Evolutionary conservation across 305 asterid genomes (phyloP).

Genomic region (Coffea humblotiana): DNA sequence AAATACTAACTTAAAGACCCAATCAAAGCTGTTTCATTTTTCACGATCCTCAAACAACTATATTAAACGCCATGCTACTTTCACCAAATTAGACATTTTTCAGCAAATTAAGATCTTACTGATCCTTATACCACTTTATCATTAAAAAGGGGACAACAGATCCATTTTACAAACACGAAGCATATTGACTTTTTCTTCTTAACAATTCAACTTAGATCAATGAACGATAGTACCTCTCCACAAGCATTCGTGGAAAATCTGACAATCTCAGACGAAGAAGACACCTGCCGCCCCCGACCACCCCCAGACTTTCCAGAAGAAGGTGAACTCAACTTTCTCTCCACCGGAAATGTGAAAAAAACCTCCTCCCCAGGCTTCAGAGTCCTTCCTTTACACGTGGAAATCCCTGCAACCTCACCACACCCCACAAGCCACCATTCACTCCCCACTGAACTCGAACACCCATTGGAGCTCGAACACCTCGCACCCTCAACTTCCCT

Average conservation of each 20-base stretch:
- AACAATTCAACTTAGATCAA: not conserved
- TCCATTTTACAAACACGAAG: too few relatives aligned
- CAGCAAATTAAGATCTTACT: not conserved
- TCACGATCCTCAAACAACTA: not conserved
- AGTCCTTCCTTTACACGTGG: conserved; percentile 86
- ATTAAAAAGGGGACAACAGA: not conserved
- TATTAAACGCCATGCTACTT: not conserved
- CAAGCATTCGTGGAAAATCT: conserved; percentile 68
- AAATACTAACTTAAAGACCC: not conserved
- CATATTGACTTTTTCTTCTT: too few relatives aligned
- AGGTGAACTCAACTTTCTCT: conserved; percentile 51
- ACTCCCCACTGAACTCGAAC: conserved; percentile 36
- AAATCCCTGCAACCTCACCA: conserved; percentile 70
- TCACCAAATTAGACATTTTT: not conserved
- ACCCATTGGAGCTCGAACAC: conserved; percentile 24
- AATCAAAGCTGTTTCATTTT: not conserved
- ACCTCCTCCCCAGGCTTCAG: conserved; percentile 75
- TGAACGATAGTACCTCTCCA: conserved; percentile 74
- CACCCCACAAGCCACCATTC: conserved; percentile 93
- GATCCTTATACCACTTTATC: not conserved
- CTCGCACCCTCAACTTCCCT: conserved; percentile 20
- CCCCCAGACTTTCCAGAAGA: conserved; percentile 69
- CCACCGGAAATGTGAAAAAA: conserved; percentile 60
- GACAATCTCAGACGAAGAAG: conserved; percentile 77
- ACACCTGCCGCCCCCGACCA: conserved; percentile 69